phyloP scores from a whole-genome alignment of 2,329 filamentous ascomycete species.

The Dothiorella sarmentorum region DNA sequence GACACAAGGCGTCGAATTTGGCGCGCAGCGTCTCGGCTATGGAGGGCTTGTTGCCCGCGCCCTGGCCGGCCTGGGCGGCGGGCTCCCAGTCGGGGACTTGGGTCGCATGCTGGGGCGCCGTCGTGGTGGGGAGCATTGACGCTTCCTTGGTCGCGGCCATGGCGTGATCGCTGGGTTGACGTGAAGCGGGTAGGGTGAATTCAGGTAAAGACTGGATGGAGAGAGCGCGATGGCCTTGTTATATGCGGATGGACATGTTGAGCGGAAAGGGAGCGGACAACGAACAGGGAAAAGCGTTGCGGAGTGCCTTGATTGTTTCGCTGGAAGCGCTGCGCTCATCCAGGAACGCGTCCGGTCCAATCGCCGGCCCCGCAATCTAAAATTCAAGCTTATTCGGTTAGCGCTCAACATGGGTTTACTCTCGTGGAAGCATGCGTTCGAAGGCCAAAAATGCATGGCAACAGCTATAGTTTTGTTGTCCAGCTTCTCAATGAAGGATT shows the following conservation, averaged over 20 bases:
- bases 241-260: background rate
- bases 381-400: slow-evolving; percentile 3
- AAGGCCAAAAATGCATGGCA: no score
- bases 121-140: background rate
- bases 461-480: no score
- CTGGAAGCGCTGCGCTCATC: background rate
- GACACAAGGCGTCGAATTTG: background rate
- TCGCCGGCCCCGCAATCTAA: slow-evolving; percentile 7
- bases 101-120: background rate
- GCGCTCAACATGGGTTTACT: background rate
- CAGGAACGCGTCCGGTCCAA: background rate
- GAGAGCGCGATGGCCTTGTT: background rate
- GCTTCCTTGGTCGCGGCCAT: slow-evolving; percentile 2
- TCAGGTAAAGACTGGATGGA: background rate
- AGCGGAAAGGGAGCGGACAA: background rate
- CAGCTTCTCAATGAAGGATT: no score
- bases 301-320: background rate
- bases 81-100: slow-evolving; percentile 17
- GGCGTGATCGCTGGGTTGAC: slow-evolving; percentile 7
- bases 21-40: slow-evolving; percentile 1
- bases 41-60: background rate
- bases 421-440: no score
- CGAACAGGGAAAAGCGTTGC: slow-evolving; percentile 1
- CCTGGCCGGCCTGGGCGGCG: background rate
- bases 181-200: background rate